Evolutionary conservation across 2,329 filamentous ascomycete species (phyloP), one percentile per base, ranked within the genome.

Genomic region (Venturia carpophila): DNA sequence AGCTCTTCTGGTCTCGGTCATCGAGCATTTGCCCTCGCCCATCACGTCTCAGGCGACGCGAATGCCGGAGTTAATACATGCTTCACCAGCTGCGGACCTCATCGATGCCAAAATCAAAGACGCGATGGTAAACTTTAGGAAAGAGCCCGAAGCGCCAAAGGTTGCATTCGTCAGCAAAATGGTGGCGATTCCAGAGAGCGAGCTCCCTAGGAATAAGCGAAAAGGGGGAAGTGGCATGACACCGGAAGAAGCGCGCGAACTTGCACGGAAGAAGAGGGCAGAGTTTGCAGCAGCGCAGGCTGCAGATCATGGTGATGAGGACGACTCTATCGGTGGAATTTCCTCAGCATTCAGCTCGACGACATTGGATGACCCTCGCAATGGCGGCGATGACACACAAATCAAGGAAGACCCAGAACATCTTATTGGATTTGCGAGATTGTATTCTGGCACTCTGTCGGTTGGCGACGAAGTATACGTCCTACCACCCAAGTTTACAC

Each of bases 131-230:
- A 82, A 86, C 0, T 97, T 96, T 73, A 90, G 89, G 71, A 84
- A 84, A 3, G 82, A 81, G 0, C 81, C 84, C 47, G 82, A 86
- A 0, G 88, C 89, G 66, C 92, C 93, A 0, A 86, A 96, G 0
- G 91, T 99, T 1, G 93, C 91, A 10, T 99, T 96, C 69, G 90
- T 99, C 67, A 97, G 93, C 78, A 99, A 99, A 75, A 97, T 99
- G 92, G 90, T 97, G 1, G 94, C 94, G 0, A 83, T 99, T 15
- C 93, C 92, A 0, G 91, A 95, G 72, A 97, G 91, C 75, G 93
- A 99, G 71, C 80, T 99, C 5, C 90, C 91, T 0, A 85, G 93
- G 63, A 96, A 96, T 74, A 95, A 89, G 75, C 83, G 91, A 58
- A 83, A 86, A 19, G 75, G 78, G 19, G 87, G 88, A 0, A 86